Evolutionary conservation across 495 filamentous ascomycete species (phyloP).

Genomic region (Penicillium paxilli): DNA sequence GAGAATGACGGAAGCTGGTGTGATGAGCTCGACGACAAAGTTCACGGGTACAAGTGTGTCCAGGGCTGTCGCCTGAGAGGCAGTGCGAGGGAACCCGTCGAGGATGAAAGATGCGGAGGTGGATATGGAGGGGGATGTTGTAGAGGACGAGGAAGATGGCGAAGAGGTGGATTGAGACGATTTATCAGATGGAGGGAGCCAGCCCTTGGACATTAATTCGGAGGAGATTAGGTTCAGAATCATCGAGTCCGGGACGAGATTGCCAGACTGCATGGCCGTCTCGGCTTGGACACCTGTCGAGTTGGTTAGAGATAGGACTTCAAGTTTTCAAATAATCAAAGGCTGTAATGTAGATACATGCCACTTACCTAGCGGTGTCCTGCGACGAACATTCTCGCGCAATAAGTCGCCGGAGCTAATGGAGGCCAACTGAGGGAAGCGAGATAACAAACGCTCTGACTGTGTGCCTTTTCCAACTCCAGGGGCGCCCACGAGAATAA

Average conservation of each 20-base stretch:
- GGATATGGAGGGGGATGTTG: conserved; percentile 54
- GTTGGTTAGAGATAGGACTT: not conserved
- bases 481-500: conserved; percentile 95
- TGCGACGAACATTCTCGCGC: conserved; percentile 84
- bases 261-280: conserved; percentile 77
- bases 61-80: conserved; percentile 71
- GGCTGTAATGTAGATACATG: not conserved
- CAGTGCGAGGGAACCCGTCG: conserved; percentile 93
- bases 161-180: conserved; percentile 15
- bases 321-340: not conserved
- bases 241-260: conserved; percentile 81
- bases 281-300: conserved; percentile 81
- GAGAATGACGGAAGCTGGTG: conserved; percentile 70
- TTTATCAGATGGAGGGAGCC: conserved; percentile 52
- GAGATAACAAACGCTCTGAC: conserved; percentile 78
- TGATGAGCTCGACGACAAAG: conserved; percentile 66
- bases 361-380: conserved; percentile 76
- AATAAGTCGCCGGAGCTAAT: conserved; percentile 94
- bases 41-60: conserved; percentile 87
- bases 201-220: conserved; percentile 80
- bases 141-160: conserved; percentile 8
- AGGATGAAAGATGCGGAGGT: conserved; percentile 88
- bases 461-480: conserved; percentile 94
- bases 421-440: conserved; percentile 84
- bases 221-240: conserved; percentile 90